Base-by-base conservation (phyloP, 2,329 filamentous ascomycete genomes). In the Diaporthe longicolla region DNA sequence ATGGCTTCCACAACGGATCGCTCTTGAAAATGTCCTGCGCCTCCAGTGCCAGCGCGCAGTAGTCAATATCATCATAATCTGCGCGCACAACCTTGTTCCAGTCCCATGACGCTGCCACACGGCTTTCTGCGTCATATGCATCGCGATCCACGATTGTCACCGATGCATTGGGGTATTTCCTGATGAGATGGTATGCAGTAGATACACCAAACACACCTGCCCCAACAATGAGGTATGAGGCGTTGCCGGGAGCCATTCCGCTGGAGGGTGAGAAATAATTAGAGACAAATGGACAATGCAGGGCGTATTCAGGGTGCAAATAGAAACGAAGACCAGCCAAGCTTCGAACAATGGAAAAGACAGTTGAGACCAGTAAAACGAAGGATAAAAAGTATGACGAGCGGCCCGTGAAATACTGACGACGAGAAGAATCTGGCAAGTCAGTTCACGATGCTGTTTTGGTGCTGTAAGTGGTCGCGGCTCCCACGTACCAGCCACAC, bases 11-110 rank as follows among this genome's bases (percentile, higher is more conserved):
- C 3, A 92, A 83, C 0, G 90, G 88, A 70, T 91, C 88, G 0
- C 81, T 82, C 71, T 86, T 86, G 85, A 91, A 94, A 0, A 89
- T 82, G 69, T 91, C 88, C 78, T 92, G 90, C 0, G 92, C 90
- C 82, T 94, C 91, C 37, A 93, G 85, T 0, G 89, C 92, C 26
- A 94, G 85, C 66, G 87, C 82, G 81, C 89, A 91, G 84, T 94
- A 94, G 21, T 90, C 81, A 1, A 89, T 82, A 77, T 92, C 90
- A 72, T 89, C 86, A 82, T 94, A 94, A 81, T 94, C 92, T 63
- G 91, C 90, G 73, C 92, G 90, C 21, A 94, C 87, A 37, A 93
- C 91, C 81, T 93, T 94, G 84, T 93, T 94, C 88, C 91, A 91
- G 82, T 94, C 92, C 85, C 90, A 92, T 0, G 92, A 93, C 0